Evolutionary conservation across 1,284 basidiomycete genomes (phyloP).

Genomic region (Cystobasidiaceae sp.): DNA sequence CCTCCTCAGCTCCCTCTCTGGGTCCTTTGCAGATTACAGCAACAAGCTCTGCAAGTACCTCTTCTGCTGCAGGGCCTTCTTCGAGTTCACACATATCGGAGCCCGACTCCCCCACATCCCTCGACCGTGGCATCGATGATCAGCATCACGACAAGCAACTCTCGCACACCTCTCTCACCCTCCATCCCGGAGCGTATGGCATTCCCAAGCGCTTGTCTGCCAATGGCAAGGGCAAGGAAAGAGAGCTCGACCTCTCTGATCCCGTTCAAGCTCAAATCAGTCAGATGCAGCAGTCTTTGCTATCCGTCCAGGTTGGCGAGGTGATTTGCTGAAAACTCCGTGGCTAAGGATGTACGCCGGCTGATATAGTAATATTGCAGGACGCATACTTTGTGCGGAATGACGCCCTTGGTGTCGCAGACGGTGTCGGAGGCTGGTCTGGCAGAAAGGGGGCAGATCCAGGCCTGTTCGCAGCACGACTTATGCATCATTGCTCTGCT

Average conservation of each 20-base stretch:
- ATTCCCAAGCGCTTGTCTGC: conserved; percentile 46
- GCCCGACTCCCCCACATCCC: neutral
- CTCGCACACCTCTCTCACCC: neutral
- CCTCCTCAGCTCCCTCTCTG: too few relatives aligned
- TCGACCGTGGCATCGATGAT: too few relatives aligned
- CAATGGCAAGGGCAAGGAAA: conserved; percentile 39
- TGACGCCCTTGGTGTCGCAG: conserved; percentile 79
- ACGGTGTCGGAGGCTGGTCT: conserved; percentile 84
- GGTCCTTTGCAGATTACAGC: too few relatives aligned
- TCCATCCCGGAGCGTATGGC: conserved; percentile 48
- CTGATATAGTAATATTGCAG: conserved; percentile 44
- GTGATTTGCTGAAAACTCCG: neutral
- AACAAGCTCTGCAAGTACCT: too few relatives aligned
- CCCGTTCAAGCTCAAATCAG: conserved; percentile 3
- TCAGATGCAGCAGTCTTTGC: conserved; percentile 30
- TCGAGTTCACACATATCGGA: conserved; percentile 2
- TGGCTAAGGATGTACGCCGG: neutral
- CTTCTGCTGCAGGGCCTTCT: too few relatives aligned
- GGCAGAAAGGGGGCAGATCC: conserved; percentile 54
- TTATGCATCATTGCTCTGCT: conserved; percentile 72
- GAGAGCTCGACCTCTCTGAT: conserved; percentile 26
- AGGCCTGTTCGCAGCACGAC: conserved; percentile 72
- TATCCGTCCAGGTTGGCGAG: conserved; percentile 43
- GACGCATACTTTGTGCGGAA: conserved; percentile 75
- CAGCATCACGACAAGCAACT: conserved; percentile 7